Conservation (phyloP, 805 yeast species). For the Myxozyma udenii region DNA sequence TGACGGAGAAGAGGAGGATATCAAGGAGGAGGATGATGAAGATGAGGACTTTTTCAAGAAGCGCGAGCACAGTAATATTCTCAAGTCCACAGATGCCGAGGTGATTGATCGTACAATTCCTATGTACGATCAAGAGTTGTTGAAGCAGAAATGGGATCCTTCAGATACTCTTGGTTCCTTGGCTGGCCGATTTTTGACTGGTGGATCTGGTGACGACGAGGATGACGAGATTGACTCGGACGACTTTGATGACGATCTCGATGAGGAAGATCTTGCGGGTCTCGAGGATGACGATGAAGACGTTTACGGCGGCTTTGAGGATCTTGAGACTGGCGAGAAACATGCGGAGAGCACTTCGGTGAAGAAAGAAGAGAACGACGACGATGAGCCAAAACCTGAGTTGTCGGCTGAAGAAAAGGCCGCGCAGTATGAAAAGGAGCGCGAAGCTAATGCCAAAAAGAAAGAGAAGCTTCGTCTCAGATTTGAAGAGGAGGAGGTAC, state of each 20-base stretch:
- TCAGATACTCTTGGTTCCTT: conserved; percentile 17
- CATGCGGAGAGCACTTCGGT: conserved; percentile 40
- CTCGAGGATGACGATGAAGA: conserved; percentile 51
- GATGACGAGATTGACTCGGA: conserved; percentile 41
- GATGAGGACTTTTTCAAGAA: conserved; percentile 37
- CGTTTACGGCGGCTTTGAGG: conserved; percentile 43
- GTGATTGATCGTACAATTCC: conserved; percentile 28
- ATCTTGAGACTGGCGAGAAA: conserved; percentile 37
- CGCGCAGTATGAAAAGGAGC: conserved; percentile 63
- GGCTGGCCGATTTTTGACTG: conserved; percentile 26
- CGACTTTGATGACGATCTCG: conserved; percentile 53
- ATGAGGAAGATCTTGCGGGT: conserved; percentile 50
- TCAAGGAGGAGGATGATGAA: conserved; percentile 18
- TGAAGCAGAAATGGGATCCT: conserved; percentile 29
- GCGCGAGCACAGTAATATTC: conserved; percentile 32
- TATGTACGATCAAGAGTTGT: conserved; percentile 14
- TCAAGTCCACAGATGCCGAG: conserved; percentile 17
- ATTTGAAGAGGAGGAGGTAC: conserved; percentile 73
- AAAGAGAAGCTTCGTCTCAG: conserved; percentile 86
- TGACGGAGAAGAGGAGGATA: conserved; percentile 40
- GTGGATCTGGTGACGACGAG: conserved; percentile 33
- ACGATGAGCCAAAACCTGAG: conserved; percentile 27
- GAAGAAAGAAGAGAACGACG: conserved; percentile 40
- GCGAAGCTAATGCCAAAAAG: conserved; percentile 79
- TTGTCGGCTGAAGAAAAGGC: conserved; percentile 13